A percentile compares a stretch with the other conserved stretches of the same genome.
Evolutionary conservation across 1,284 basidiomycete species (phyloP).

Genomic region (Entoloma clypeatum): DNA sequence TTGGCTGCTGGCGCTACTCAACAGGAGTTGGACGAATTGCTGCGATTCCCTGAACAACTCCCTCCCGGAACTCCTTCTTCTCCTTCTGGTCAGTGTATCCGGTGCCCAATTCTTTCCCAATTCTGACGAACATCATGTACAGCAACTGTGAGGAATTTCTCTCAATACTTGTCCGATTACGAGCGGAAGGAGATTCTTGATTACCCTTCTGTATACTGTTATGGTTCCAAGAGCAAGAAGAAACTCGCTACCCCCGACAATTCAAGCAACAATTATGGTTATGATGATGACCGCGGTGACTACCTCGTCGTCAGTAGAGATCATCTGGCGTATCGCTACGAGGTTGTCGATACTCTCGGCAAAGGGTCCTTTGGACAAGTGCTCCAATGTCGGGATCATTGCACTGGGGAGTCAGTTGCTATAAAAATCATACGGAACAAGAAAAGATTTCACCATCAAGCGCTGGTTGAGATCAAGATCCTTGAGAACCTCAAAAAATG

Average conservation of each 20-base stretch:
- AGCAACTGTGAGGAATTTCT: constrained; percentile 64
- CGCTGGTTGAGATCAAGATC: constrained; percentile 98
- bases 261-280: constrained; percentile 88
- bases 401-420: constrained; percentile 94
- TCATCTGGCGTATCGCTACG: constrained; percentile 95
- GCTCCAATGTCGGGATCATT: constrained; percentile 92
- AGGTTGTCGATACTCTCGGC: constrained; percentile 88
- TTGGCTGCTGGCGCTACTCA: constrained; percentile 79
- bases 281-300: constrained; percentile 98
- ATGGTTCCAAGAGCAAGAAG: constrained; percentile 79
- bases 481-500: constrained; percentile 95
- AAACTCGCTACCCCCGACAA: constrained; percentile 72
- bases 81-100: constrained; percentile 59
- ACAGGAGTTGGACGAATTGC: constrained; percentile 84
- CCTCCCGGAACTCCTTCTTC: constrained; percentile 67
- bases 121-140: constrained; percentile 17
- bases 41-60: constrained; percentile 90
- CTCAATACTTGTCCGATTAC: constrained; percentile 72
- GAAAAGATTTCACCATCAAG: constrained; percentile 98
- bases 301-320: constrained; percentile 90
- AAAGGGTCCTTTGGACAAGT: constrained; percentile 99
- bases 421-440: constrained; percentile 99
- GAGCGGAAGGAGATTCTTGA: constrained; percentile 93
- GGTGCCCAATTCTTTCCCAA: constrained; percentile 8
- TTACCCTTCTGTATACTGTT: constrained; percentile 81